A percentile compares a stretch with the other conserved stretches of the same genome.
These are phyloP conservation scores for Tylopilus intermedius DNA, from an alignment of 768 basidiomycete genomes.

Conservation along the genomic window DNA sequence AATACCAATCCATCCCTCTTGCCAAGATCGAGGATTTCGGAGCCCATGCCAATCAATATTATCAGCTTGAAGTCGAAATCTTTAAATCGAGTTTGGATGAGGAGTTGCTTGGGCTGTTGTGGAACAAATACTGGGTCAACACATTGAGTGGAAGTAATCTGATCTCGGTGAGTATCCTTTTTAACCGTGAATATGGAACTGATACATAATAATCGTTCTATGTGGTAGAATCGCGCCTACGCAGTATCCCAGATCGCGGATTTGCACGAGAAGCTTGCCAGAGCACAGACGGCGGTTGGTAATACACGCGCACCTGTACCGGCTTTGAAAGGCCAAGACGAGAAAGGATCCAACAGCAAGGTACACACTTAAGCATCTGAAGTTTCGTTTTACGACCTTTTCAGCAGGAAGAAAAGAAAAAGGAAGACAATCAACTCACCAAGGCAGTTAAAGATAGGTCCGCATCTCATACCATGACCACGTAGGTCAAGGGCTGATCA, in stretches of 20 bases:
- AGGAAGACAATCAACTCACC: slow-evolving; percentile 79
- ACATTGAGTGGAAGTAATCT: slow-evolving; percentile 91
- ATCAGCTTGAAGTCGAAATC: slow-evolving; percentile 88
- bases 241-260: slow-evolving; percentile 88
- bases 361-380: slow-evolving; percentile 21
- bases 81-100: slow-evolving; percentile 91
- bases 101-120: slow-evolving; percentile 81
- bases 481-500: neutral
- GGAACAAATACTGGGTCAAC: slow-evolving; percentile 99
- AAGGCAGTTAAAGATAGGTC: slow-evolving; percentile 93
- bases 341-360: slow-evolving; percentile 36
- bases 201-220: neutral
- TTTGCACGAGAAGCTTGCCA: slow-evolving; percentile 82
- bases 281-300: slow-evolving; percentile 55
- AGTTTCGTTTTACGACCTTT: neutral
- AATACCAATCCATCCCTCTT: slow-evolving; percentile 95
- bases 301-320: slow-evolving; percentile 58
- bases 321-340: slow-evolving; percentile 47
- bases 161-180: slow-evolving; percentile 62
- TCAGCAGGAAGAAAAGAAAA: slow-evolving; percentile 66
- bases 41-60: slow-evolving; percentile 95
- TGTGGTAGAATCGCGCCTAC: slow-evolving; percentile 81
- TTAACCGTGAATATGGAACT: neutral
- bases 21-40: slow-evolving; percentile 99
- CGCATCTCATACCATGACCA: slow-evolving; percentile 12